Evolutionary conservation across 106 monocot species (phyloP).

Genomic region (Agapanthus africanus): DNA sequence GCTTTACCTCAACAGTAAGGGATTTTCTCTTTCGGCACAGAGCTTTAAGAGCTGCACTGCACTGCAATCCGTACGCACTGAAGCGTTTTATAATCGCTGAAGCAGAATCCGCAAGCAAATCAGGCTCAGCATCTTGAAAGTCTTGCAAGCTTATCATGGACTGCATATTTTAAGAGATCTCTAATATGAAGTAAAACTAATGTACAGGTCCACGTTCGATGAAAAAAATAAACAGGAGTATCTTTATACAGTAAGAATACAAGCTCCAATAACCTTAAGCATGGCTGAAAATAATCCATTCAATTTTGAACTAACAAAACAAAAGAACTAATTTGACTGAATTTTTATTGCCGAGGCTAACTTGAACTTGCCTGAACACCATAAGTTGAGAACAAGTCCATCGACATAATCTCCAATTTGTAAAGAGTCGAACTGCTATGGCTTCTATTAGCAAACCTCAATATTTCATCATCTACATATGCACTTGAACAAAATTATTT

Average conservation of each 20-base stretch:
- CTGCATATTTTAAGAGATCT: slow-evolving; percentile 18
- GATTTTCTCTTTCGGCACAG: slow-evolving; percentile 77
- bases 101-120: slow-evolving; percentile 61
- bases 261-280: not conserved
- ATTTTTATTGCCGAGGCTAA: not conserved
- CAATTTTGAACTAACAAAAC: not conserved
- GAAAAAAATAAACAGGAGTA: not conserved
- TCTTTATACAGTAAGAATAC: not conserved
- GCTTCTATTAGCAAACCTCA: slow-evolving; percentile 21
- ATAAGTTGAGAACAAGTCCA: slow-evolving; percentile 70
- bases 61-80: slow-evolving; percentile 29
- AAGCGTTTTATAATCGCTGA: slow-evolving; percentile 57
- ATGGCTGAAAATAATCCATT: not conserved
- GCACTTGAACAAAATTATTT: not conserved
- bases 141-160: slow-evolving; percentile 43
- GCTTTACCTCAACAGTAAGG: slow-evolving; percentile 52
- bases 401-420: slow-evolving; percentile 64
- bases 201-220: not conserved
- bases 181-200: not conserved
- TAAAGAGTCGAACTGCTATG: slow-evolving; percentile 41
- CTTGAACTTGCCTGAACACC: slow-evolving; percentile 66
- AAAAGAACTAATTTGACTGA: not conserved
- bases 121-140: slow-evolving; percentile 81
- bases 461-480: slow-evolving; percentile 47
- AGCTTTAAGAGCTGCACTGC: slow-evolving; percentile 46